Percentiles rank a stretch among this genome's conserved stretches.
phyloP scores from a whole-genome alignment of 2,329 filamentous ascomycete genomes.

The Fusarium pseudoanthophilum region DNA sequence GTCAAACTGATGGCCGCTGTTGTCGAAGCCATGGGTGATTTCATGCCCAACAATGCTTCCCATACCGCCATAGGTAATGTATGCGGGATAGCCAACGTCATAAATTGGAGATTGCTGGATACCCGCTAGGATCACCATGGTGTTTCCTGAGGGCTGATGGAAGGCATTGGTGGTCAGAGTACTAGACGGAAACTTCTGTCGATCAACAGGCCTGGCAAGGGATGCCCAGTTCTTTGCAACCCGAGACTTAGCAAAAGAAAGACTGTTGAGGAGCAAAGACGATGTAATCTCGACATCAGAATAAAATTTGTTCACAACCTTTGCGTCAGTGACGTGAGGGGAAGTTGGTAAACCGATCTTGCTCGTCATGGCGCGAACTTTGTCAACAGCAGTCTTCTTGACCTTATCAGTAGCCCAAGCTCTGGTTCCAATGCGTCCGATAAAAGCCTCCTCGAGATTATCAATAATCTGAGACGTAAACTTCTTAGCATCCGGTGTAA shows the following conservation, averaged over 20 bases:
- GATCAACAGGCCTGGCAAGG: slow-evolving; percentile 69
- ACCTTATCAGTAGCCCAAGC: slow-evolving; percentile 74
- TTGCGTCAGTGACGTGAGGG: slow-evolving; percentile 69
- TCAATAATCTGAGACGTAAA: slow-evolving; percentile 75
- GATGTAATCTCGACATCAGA: slow-evolving; percentile 59
- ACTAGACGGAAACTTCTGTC: slow-evolving; percentile 69
- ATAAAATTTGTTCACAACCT: slow-evolving; percentile 67
- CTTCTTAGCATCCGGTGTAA: slow-evolving; percentile 73
- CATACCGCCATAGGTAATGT: slow-evolving; percentile 74
- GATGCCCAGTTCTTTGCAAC: slow-evolving; percentile 64
- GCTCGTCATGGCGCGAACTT: slow-evolving; percentile 73
- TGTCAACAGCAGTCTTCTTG: slow-evolving; percentile 68
- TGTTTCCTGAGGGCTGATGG: slow-evolving; percentile 71
- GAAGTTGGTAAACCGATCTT: slow-evolving; percentile 75
- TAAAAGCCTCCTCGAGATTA: slow-evolving; percentile 75
- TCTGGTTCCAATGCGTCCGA: slow-evolving; percentile 65
- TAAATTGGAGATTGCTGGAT: slow-evolving; percentile 77
- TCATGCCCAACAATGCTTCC: slow-evolving; percentile 75
- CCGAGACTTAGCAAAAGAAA: slow-evolving; percentile 61
- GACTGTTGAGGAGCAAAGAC: slow-evolving; percentile 67
- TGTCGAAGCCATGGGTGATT: slow-evolving; percentile 76
- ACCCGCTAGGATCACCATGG: slow-evolving; percentile 68
- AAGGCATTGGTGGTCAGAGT: slow-evolving; percentile 72
- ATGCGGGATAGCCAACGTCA: slow-evolving; percentile 69
- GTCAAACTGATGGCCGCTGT: slow-evolving; percentile 71